Conservation (phyloP, 139 green algal genomes). For the Micractinium sp. region DNA sequence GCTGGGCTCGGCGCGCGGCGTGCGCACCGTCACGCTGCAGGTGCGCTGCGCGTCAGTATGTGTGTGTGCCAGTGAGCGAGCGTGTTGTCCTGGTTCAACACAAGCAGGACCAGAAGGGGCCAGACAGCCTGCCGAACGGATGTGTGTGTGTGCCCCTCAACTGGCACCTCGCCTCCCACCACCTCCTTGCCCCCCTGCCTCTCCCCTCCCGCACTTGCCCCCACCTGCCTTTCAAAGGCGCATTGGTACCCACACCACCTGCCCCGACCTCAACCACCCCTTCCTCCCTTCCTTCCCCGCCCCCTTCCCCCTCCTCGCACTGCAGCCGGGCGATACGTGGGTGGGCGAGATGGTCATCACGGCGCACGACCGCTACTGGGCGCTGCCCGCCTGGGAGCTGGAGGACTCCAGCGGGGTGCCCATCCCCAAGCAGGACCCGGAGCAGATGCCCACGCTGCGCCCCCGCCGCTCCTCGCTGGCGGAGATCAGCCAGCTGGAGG, state of each 20-base stretch:
- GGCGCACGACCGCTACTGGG: conserved; percentile 51
- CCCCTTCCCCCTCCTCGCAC: not conserved
- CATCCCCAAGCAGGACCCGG: not conserved
- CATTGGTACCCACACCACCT: too few relatives aligned
- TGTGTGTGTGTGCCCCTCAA: too few relatives aligned
- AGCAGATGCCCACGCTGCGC: conserved; percentile 8
- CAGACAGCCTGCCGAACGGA: too few relatives aligned
- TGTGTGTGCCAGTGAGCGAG: too few relatives aligned
- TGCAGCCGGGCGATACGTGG: conserved; percentile 49
- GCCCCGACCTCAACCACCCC: not conserved
- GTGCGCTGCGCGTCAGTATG: not conserved
- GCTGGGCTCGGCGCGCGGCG: conserved; percentile 23
- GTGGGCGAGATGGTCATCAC: conserved; percentile 46
- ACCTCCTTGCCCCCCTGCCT: too few relatives aligned
- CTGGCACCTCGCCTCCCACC: too few relatives aligned
- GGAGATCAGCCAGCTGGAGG: not conserved
- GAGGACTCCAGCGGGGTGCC: conserved; percentile 5
- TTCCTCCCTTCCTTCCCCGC: not conserved
- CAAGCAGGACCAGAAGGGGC: too few relatives aligned
- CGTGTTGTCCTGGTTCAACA: too few relatives aligned
- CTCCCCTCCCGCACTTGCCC: too few relatives aligned
- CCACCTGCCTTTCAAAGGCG: too few relatives aligned
- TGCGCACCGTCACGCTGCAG: conserved; percentile 40
- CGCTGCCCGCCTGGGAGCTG: conserved; percentile 50
- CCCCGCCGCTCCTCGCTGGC: not conserved